Evolutionary conservation across 495 filamentous ascomycete species (phyloP).

Genomic region (Xylaria grammica): DNA sequence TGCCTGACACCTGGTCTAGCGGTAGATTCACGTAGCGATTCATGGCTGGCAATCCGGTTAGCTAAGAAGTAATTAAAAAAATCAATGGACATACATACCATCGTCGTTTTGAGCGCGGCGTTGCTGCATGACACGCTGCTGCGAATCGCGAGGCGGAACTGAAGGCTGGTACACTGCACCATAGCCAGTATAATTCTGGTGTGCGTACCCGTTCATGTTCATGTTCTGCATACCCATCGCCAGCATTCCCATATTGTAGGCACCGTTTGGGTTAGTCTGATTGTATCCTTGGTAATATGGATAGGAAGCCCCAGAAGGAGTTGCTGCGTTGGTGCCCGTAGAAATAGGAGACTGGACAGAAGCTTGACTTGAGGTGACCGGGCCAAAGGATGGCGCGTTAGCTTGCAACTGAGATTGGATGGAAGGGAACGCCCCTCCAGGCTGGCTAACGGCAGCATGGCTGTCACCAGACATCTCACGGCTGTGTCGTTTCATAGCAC

Average conservation of each 20-base stretch:
- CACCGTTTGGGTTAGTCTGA: slow-evolving; percentile 28
- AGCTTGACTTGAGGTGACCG: slow-evolving; percentile 43
- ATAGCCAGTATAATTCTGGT: slow-evolving; percentile 55
- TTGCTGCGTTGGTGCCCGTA: slow-evolving; percentile 31
- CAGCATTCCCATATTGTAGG: slow-evolving; percentile 62
- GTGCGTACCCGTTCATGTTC: slow-evolving; percentile 56
- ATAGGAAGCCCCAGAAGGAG: slow-evolving; percentile 44
- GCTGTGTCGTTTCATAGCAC: slow-evolving; percentile 66
- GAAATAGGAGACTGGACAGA: slow-evolving; percentile 36
- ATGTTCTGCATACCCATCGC: slow-evolving; percentile 64
- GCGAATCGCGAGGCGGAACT: slow-evolving; percentile 62
- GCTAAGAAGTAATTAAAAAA: slow-evolving; percentile 4
- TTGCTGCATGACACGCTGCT: slow-evolving; percentile 72
- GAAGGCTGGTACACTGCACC: slow-evolving; percentile 50
- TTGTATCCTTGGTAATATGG: slow-evolving; percentile 49
- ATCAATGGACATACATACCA: slow-evolving; percentile 43
- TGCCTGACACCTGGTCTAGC: slow-evolving; percentile 77
- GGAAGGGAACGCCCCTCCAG: slow-evolving; percentile 52
- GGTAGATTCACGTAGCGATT: slow-evolving; percentile 77
- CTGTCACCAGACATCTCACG: slow-evolving; percentile 66
- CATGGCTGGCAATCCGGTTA: slow-evolving; percentile 48
- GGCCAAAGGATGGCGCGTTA: slow-evolving; percentile 73
- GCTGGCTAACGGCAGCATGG: slow-evolving; percentile 47
- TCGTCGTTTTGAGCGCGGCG: slow-evolving; percentile 70
- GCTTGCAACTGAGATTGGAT: slow-evolving; percentile 76